Evolutionary conservation across 2,329 filamentous ascomycete genomes (phyloP).

Genomic region (Cercospora nicotianae): DNA sequence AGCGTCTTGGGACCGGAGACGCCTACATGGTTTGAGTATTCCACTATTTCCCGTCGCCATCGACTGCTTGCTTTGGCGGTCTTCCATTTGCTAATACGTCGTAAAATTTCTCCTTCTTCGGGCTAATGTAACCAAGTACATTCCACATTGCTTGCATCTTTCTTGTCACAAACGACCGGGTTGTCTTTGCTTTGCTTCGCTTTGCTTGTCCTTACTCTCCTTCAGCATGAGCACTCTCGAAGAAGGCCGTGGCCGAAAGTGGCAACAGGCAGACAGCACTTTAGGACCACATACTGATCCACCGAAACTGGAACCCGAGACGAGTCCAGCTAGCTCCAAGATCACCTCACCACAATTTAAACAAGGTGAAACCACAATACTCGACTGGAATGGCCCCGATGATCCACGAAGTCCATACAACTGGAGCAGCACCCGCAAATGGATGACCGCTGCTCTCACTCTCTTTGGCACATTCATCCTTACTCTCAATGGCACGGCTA

Average conservation of each 20-base stretch:
- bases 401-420: constrained; percentile 41
- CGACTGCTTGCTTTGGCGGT: background rate
- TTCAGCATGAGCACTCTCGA: constrained; percentile 13
- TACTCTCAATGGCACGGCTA: constrained; percentile 41
- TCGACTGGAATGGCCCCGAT: constrained; percentile 54
- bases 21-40: constrained; percentile 10
- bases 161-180: background rate
- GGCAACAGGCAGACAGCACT: constrained; percentile 2
- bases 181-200: constrained; percentile 2
- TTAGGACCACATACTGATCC: background rate
- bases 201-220: background rate
- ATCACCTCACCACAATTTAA: constrained; percentile 9
- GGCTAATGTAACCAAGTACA: background rate
- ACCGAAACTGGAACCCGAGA: background rate
- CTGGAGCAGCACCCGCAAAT: constrained; percentile 39
- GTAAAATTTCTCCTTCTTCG: constrained; percentile 1
- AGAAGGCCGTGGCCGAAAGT: background rate
- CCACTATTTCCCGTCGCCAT: constrained; percentile 1
- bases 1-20: background rate
- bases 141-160: background rate
- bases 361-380: constrained; percentile 38
- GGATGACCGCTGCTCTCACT: constrained; percentile 37
- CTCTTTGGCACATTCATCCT: constrained; percentile 39
- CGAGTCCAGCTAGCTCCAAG: background rate
- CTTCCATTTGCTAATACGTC: constrained; percentile 4